Evolutionary conservation across 73 alveolate genomes (phyloP).

Genomic region (Paraurostyla sp.): DNA sequence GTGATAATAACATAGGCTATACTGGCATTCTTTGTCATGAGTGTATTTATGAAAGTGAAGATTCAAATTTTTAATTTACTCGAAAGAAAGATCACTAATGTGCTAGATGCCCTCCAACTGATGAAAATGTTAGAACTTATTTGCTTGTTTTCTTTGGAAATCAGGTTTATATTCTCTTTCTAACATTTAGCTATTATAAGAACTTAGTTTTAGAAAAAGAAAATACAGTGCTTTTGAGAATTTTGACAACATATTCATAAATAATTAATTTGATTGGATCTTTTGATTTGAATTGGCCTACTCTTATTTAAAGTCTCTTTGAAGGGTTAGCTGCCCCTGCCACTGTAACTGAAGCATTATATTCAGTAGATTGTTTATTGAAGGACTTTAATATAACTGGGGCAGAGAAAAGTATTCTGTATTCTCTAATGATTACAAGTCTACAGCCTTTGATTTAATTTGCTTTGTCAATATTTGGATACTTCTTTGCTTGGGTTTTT

Average conservation of each 20-base stretch:
- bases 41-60: neutral
- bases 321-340: constrained; percentile 56
- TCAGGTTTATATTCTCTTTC: constrained; percentile 1
- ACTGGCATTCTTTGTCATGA: constrained; percentile 45
- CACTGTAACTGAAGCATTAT: constrained; percentile 21
- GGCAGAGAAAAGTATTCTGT: constrained; percentile 11
- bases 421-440: neutral
- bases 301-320: neutral
- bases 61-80: neutral
- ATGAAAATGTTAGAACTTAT: neutral
- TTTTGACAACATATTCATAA: constrained; percentile 32
- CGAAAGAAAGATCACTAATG: constrained; percentile 44
- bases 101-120: constrained; percentile 44
- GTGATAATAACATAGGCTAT: constrained; percentile 30
- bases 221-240: constrained; percentile 37
- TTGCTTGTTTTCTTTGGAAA: constrained; percentile 14
- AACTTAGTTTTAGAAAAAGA: constrained; percentile 31
- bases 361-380: constrained; percentile 47
- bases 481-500: constrained; percentile 29
- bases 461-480: neutral
- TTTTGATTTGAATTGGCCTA: constrained; percentile 42
- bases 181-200: constrained; percentile 19
- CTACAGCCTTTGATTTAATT: constrained; percentile 16
- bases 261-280: constrained; percentile 25
- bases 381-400: constrained; percentile 18